Base-by-base conservation (phyloP, 495 filamentous ascomycete species). In the Hyphodiscus hymeniophilus region DNA sequence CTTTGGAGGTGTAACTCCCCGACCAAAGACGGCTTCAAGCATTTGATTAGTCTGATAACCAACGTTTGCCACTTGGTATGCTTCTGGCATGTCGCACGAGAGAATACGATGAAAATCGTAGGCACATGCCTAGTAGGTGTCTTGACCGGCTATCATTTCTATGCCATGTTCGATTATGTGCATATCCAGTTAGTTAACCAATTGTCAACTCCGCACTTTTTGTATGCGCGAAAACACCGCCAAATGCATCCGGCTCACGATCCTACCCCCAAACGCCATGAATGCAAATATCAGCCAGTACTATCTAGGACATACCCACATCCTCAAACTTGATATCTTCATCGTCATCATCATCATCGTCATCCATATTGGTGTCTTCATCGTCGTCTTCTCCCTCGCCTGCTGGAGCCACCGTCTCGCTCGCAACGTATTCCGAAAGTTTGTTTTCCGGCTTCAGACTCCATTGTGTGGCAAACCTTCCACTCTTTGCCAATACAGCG, bases 391-490 rank as follows among this genome's bases (percentile, higher is more conserved):
- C 68, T 17, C 62, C 63, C 8, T 58, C 69, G 58, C 69, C 60
- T 52, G 71, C 56, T 46, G 78, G 61, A 62, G 80, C 61, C 63
- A 75, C 65, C 58, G 71, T 45, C 12, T 58, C 60, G 31, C 66
- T 62, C 17, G 46, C 57, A 46, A 60, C 62, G 48, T 79, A 73
- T 30, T 75, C 73, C 47, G 75, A 73, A 51, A 75, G 66, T 49
- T 68, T 70, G 43, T 85, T 82, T 54, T 91, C 87, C 10, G 77
- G 72, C 60, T 84, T 89, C 26, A 96, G 65, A 46, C 80, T 81
- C 81, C 86, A 98, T 38, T 82, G 81, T 60, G 83, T 87, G 23
- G 87, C 83, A 63, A 89, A 94, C 10, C 76, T 70, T 20, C 92
- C 92, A 15, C 76, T 74, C 60, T 87, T 84, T 52, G 90, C 80